phyloP scores from a whole-genome alignment of 345 rosid species.

The Sonneratia alba region DNA sequence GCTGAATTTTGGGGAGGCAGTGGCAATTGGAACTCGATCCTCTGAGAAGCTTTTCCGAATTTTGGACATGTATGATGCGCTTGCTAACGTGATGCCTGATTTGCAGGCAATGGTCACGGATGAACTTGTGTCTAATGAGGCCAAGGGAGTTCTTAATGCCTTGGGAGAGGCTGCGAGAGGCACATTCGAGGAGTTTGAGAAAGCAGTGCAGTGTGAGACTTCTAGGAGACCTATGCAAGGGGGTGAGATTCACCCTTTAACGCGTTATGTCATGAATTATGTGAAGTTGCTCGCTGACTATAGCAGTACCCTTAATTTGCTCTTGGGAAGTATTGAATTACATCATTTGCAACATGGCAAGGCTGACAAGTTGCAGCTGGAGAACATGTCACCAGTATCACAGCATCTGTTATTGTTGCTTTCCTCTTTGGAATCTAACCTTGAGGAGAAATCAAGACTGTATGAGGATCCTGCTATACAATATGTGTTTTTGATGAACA shows the following conservation, averaged over 20 bases:
- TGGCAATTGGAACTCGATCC: slow-evolving; percentile 67
- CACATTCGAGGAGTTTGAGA: slow-evolving; percentile 85
- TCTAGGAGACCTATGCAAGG: slow-evolving; percentile 69
- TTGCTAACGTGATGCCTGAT: slow-evolving; percentile 45
- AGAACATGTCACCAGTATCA: slow-evolving; percentile 38
- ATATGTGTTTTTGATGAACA: slow-evolving; percentile 74
- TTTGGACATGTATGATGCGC: slow-evolving; percentile 85
- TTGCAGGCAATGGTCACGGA: slow-evolving; percentile 57
- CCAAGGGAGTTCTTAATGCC: slow-evolving; percentile 53
- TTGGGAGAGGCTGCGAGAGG: slow-evolving; percentile 75
- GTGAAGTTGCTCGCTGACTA: slow-evolving; percentile 80
- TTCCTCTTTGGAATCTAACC: slow-evolving; percentile 58
- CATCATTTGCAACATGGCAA: slow-evolving; percentile 27
- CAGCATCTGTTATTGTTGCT: slow-evolving; percentile 51
- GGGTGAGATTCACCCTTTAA: slow-evolving; percentile 93
- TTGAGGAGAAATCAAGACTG: slow-evolving; percentile 74
- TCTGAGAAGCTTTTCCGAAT: slow-evolving; percentile 94
- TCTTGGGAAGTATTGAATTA: slow-evolving; percentile 39
- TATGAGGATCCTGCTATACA: slow-evolving; percentile 77
- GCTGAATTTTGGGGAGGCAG: slow-evolving; percentile 91
- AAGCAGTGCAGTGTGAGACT: slow-evolving; percentile 60
- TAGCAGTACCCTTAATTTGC: slow-evolving; percentile 58
- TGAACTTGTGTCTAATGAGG: slow-evolving; percentile 49
- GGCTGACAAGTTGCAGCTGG: slow-evolving; percentile 17
- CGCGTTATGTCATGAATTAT: slow-evolving; percentile 94